Evolutionary conservation across 129 eudicot species (phyloP).

Genomic region (Calendula officinalis): DNA sequence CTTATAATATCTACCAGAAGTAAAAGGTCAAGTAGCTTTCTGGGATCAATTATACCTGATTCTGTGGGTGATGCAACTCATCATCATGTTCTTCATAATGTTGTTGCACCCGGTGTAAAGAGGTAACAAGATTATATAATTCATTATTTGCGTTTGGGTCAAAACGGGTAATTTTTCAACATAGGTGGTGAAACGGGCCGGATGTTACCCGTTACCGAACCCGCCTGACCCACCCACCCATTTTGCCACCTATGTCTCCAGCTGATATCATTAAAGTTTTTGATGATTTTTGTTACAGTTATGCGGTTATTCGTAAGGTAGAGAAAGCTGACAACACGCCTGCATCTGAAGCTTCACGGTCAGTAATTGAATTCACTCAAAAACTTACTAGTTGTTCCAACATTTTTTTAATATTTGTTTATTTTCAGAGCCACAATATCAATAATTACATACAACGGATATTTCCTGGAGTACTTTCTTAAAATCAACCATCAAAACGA

Average conservation of each 20-base stretch:
- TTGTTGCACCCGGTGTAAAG: slow-evolving; percentile 71
- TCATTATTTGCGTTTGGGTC: neutral
- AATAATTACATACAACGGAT: slow-evolving; percentile 64
- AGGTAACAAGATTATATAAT: slow-evolving; percentile 44
- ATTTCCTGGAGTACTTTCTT: slow-evolving; percentile 65
- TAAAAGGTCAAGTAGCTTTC: slow-evolving; percentile 63
- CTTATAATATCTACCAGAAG: slow-evolving; percentile 36
- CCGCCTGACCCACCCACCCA: no score
- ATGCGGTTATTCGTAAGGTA: slow-evolving; percentile 67
- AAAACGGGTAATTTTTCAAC: neutral
- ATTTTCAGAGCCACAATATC: slow-evolving; percentile 69
- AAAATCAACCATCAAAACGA: slow-evolving; percentile 62
- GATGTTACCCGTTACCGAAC: no score
- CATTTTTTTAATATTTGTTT: neutral
- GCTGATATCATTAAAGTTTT: no score
- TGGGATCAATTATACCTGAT: slow-evolving; percentile 73
- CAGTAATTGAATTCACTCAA: slow-evolving; percentile 20
- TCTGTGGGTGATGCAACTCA: slow-evolving; percentile 75
- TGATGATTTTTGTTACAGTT: slow-evolving; percentile 41
- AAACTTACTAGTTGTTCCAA: neutral
- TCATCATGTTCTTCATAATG: slow-evolving; percentile 85
- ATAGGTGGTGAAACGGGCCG: no score
- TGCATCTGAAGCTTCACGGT: slow-evolving; percentile 48
- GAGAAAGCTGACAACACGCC: slow-evolving; percentile 50
- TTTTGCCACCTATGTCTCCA: no score